Evolutionary conservation across 176 grass and related monocot species (phyloP).

Genomic region (Aegilops sharonensis): DNA sequence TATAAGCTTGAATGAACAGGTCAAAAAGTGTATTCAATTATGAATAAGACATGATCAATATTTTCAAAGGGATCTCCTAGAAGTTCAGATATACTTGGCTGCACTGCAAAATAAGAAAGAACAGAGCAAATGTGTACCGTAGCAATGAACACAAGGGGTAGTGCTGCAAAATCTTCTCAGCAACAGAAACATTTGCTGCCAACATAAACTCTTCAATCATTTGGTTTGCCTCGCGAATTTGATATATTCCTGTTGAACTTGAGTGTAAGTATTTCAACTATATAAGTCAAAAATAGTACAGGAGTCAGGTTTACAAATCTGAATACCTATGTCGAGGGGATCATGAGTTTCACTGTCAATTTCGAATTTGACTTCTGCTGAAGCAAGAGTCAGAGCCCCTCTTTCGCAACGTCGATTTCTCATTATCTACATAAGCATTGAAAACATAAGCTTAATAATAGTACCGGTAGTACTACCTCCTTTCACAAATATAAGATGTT

Average conservation of each 20-base stretch:
- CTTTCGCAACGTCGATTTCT: constrained; percentile 77
- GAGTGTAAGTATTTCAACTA: constrained; percentile 25
- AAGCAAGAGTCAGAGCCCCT: constrained; percentile 96
- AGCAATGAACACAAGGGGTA: constrained; percentile 78
- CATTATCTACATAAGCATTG: constrained; percentile 65
- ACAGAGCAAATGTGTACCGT: constrained; percentile 51
- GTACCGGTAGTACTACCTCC: neutral
- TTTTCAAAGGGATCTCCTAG: neutral
- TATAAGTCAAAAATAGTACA: constrained; percentile 11
- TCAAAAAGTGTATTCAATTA: neutral
- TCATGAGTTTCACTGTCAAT: constrained; percentile 99
- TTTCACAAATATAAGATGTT: too few relatives aligned
- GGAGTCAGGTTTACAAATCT: constrained; percentile 16
- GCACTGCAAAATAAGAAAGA: constrained; percentile 7
- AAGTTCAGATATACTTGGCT: neutral
- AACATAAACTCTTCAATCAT: constrained; percentile 99
- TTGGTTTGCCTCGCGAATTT: constrained; percentile 99
- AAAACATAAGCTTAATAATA: constrained; percentile 19
- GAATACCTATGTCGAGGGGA: constrained; percentile 93
- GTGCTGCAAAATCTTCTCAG: constrained; percentile 97
- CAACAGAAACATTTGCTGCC: constrained; percentile 90
- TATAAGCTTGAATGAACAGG: neutral
- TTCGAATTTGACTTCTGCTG: constrained; percentile 97
- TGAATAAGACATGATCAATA: neutral
- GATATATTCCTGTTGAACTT: constrained; percentile 84